Conservation (phyloP, 768 basidiomycete genomes). For the Leucosporidium yakuticum region DNA sequence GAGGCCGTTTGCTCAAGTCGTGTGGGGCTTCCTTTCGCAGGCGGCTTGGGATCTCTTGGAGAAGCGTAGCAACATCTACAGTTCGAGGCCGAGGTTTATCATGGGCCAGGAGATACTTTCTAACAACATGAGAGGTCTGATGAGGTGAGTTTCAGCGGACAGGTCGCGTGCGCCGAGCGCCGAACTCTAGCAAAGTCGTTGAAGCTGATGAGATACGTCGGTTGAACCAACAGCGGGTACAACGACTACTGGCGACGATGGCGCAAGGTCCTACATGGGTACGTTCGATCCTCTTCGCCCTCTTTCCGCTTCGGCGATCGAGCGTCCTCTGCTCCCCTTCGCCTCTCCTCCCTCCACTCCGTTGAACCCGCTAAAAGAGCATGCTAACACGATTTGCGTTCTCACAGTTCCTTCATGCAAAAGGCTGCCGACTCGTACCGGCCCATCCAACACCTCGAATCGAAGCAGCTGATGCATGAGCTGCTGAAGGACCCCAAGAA, state of each 20-base stretch:
- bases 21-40: background rate
- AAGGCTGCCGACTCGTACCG: constrained; percentile 33
- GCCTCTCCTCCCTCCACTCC: background rate
- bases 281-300: background rate
- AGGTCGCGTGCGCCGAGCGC: no score
- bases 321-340: background rate
- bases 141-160: constrained; percentile 2
- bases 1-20: no score
- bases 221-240: background rate
- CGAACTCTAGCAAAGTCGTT: no score
- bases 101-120: constrained; percentile 31
- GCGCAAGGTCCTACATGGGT: constrained; percentile 31
- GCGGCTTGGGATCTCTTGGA: constrained; percentile 36
- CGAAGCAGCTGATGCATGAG: constrained; percentile 33
- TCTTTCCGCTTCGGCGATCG: background rate
- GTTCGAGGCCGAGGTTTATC: constrained; percentile 32
- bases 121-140: constrained; percentile 24
- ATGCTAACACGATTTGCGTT: background rate
- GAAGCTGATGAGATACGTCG: background rate
- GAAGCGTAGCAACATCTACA: constrained; percentile 20
- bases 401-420: constrained; percentile 10
- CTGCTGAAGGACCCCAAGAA: constrained; percentile 20
- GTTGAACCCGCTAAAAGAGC: background rate
- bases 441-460: constrained; percentile 36
- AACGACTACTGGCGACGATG: constrained; percentile 27